A percentile compares a stretch with the other conserved stretches of the same genome.
These are phyloP conservation scores for Cadophora malorum DNA, from an alignment of 2,329 filamentous ascomycete genomes.

Conservation along the genomic window DNA sequence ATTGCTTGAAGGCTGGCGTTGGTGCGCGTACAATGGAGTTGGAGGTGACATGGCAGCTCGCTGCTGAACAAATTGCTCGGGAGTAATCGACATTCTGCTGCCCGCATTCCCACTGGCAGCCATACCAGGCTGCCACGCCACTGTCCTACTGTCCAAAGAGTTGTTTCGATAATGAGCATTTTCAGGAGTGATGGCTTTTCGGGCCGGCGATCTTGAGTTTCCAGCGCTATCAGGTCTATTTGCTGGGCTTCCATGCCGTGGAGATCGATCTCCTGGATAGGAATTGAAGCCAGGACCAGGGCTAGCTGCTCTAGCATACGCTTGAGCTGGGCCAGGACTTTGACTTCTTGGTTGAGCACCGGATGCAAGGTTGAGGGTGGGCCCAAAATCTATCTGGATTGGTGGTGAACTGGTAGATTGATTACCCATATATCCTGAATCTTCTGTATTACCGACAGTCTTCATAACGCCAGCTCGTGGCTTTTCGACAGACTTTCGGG, in stretches of 20 bases:
- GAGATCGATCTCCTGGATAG: conserved; percentile 23
- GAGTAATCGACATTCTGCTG: conserved; percentile 60
- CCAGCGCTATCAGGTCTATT: conserved; percentile 41
- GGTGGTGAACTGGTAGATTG: conserved; percentile 26
- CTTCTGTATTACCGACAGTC: conserved; percentile 64
- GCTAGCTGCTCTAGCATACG: conserved; percentile 32
- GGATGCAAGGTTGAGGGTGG: conserved; percentile 65
- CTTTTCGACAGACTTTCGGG: conserved; percentile 62
- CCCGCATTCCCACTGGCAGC: conserved; percentile 53
- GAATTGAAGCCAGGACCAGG: conserved; percentile 65
- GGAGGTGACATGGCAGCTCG: conserved; percentile 66
- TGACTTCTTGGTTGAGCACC: conserved; percentile 32
- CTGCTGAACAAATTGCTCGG: conserved; percentile 86
- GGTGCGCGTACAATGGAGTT: conserved; percentile 64
- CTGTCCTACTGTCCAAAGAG: conserved; percentile 65
- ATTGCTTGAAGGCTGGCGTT: conserved; percentile 61
- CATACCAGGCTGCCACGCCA: conserved; percentile 81
- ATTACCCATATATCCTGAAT: conserved; percentile 49
- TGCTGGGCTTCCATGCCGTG: conserved; percentile 29
- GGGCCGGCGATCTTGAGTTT: conserved; percentile 50
- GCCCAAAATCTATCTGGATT: conserved; percentile 86
- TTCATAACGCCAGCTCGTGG: conserved; percentile 82
- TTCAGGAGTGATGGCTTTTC: conserved; percentile 48
- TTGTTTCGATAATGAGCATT: conserved; percentile 53
- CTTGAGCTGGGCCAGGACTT: conserved; percentile 66